Conservation (phyloP, 257 asterid genomes). For the Mentha longifolia region DNA sequence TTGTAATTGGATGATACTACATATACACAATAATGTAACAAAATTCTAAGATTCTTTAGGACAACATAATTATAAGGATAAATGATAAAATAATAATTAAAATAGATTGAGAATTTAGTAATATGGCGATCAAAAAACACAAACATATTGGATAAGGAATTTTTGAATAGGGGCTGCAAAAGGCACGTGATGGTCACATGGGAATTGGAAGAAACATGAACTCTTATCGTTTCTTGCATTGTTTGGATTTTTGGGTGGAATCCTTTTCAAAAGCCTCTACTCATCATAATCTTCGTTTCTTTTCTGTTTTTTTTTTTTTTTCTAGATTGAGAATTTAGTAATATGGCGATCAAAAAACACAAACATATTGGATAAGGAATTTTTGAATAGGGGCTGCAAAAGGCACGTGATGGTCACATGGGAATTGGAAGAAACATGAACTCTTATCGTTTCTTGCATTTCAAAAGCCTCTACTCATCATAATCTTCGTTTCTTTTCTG, state of each 20-base stretch:
- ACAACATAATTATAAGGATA: too few species aligned
- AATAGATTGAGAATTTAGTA: not conserved
- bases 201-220: slow-evolving; percentile 8
- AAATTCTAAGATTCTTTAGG: too few species aligned
- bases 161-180: slow-evolving; percentile 25
- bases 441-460: slow-evolving; percentile 5
- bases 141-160: slow-evolving; percentile 28
- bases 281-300: not conserved
- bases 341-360: not conserved
- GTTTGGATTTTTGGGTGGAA: slow-evolving; percentile 8
- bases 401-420: slow-evolving; percentile 39
- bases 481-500: not conserved
- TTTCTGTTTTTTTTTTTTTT: too few species aligned
- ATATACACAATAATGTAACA: too few species aligned
- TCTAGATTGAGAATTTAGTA: not conserved
- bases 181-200: slow-evolving; percentile 39
- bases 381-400: slow-evolving; percentile 25
- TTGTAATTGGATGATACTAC: too few species aligned
- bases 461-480: slow-evolving; percentile 18
- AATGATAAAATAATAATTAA: too few species aligned
- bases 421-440: slow-evolving; percentile 8
- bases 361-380: slow-evolving; percentile 28
- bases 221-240: not conserved
- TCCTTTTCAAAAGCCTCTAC: slow-evolving; percentile 26
- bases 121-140: not conserved